Conservation (phyloP, 2,329 filamentous ascomycete species). For the Colletotrichum orchidophilum region DNA sequence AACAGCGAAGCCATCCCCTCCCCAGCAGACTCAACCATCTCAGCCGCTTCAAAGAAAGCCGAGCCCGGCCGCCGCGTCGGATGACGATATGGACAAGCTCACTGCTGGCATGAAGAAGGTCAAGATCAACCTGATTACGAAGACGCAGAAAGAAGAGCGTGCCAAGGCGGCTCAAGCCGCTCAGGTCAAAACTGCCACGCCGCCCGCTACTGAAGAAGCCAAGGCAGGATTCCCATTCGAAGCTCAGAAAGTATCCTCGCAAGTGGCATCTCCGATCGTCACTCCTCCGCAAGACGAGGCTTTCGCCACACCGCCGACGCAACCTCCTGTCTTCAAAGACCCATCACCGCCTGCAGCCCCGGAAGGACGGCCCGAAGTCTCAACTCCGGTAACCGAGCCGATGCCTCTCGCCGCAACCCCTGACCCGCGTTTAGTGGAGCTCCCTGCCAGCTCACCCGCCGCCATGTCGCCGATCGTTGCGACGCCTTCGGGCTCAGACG, state of each 20-base stretch:
- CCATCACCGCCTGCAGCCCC: constrained; percentile 4
- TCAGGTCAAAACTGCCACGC: constrained; percentile 36
- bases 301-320: constrained; percentile 3
- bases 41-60: constrained; percentile 7
- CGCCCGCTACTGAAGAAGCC: constrained; percentile 27
- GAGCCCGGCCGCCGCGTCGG: constrained; percentile 28
- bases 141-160: constrained; percentile 65
- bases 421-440: constrained; percentile 36
- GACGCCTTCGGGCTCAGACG: constrained; percentile 41
- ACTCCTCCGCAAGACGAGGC: constrained; percentile 21
- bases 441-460: constrained; percentile 43
- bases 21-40: constrained; percentile 3
- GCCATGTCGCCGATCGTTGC: constrained; percentile 36
- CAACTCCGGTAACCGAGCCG: constrained; percentile 20
- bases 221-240: background rate
- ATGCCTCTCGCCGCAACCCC: constrained; percentile 26
- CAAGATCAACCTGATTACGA: constrained; percentile 68
- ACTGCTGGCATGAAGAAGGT: constrained; percentile 70
- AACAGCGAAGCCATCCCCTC: constrained; percentile 19
- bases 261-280: constrained; percentile 4
- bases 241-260: background rate
- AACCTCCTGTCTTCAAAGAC: background rate
- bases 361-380: background rate
- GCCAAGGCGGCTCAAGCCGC: constrained; percentile 43
- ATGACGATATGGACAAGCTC: constrained; percentile 62